Base-by-base conservation (phyloP, 176 grass and related monocot species). In the Chrysopogon serrulatus region DNA sequence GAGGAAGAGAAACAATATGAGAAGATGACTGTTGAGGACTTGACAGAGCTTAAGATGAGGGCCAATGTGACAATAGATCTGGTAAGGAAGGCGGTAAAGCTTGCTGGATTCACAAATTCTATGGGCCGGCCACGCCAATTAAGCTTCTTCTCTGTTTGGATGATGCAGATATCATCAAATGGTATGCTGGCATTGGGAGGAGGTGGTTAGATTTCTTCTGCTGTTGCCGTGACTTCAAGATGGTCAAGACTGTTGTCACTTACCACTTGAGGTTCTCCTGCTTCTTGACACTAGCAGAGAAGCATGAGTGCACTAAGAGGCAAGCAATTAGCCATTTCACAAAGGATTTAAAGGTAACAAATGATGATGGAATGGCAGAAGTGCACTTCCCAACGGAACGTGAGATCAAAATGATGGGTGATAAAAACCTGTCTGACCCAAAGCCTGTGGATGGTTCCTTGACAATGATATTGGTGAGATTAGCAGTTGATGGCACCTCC, bases 181-280 rank as follows among this genome's bases (percentile, higher is more conserved):
- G 95, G 92, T 98, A 98, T 86, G 90, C 92, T 12, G 89, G 92
- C 73, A 83, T 98, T 16, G 96, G 92, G 48, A 90, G 67, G 37
- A 93, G 88, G 87, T 98, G 96, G 96, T 85, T 98, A 72, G 91
- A 98, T 77, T 98, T 93, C 43, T 98, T 95, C 57, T 98, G 92
- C 78, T 98, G 92, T 43, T 98, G 92, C 65, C 76, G 61, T 19
- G 95, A 98, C 84, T 98, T 98, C 78, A 92, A 81, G 77, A 92
- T 95, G 92, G 89, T 95, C 54, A 98, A 98, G 77, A 95, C 77
- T 72, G 79, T 95, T 68, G 92, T 98, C 17, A 93, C 30, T 68
- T 98, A 95, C 77, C 92, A 98, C 79, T 86, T 95, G 79, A 98
- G 96, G 85, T 98, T 98, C 88, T 98, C 92, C 56, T 98, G 96